phyloP scores from a whole-genome alignment of 2,329 filamentous ascomycete genomes.

The Colletotrichum salicis region DNA sequence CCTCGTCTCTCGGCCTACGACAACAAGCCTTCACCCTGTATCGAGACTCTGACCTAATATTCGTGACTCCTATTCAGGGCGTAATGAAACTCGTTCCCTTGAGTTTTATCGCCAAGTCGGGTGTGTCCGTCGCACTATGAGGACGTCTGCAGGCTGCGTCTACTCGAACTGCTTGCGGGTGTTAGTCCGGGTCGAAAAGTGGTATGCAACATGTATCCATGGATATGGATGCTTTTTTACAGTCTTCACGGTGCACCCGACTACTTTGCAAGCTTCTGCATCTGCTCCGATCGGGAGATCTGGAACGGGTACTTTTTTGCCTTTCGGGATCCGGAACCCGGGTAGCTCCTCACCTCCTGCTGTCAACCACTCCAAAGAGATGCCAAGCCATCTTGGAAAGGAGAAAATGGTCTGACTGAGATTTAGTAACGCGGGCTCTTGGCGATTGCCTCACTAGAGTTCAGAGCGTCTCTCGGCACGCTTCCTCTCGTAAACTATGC shows the following conservation, averaged over 20 bases:
- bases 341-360: neutral
- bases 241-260: neutral
- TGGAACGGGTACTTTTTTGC: neutral
- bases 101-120: neutral
- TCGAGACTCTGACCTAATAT: neutral
- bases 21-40: conserved; percentile 28
- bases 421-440: conserved; percentile 12
- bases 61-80: neutral
- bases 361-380: neutral
- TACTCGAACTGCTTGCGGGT: neutral
- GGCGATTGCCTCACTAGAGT: conserved; percentile 11
- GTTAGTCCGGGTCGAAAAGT: too few relatives aligned
- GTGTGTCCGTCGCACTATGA: neutral
- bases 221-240: neutral
- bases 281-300: neutral
- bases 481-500: neutral
- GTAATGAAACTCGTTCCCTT: conserved; percentile 2
- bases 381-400: neutral
- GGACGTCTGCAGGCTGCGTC: neutral
- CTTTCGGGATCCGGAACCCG: neutral
- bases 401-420: neutral
- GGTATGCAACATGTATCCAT: neutral
- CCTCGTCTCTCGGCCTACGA: conserved; percentile 10
- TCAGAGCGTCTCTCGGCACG: neutral
- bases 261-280: neutral